Base-by-base conservation (phyloP, 106 monocot species). In the Acorus calamus region DNA sequence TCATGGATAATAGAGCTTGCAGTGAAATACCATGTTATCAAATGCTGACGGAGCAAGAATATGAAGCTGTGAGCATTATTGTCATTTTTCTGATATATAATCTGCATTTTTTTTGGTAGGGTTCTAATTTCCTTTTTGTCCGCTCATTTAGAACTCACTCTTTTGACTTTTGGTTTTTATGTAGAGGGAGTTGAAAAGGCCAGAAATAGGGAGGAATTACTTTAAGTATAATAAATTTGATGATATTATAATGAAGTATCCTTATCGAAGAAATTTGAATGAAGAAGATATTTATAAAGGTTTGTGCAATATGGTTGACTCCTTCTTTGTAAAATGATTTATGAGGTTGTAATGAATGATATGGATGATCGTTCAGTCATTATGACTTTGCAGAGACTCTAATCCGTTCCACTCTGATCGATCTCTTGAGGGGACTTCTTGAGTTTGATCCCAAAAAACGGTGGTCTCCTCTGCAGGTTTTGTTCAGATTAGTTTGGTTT, bases 381-480 rank as follows among this genome's bases (percentile, higher is more conserved):
- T 8, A 50, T 63, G 49, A 28, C 43, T 42, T 63, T 57, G 52
- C 88, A 92, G 92, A 88, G 76, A 80, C 48, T 12, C 28, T 66
- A 52, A 74, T 52, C 11, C 85, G 98, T 49, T 83, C 80, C 60
- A 85, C 92, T 11, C 63, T 98, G 71, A 67, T 92, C 72, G 98
- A 98, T 79, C 92, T 98, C 65, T 69, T 98, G 63, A 89, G 75
- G 67, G 98, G 98, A 41, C 85, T 98, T 63, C 63, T 98, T 66
- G 85, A 92, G 71, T 83, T 98, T 76, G 92, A 98, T 83, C 98
- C 98, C 52, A 67, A 59, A 69, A 98, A 92, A 73, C 68, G 98
- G 49, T 98, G 98, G 98, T 85, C 92, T 9, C 98, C 98, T 54
- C 60, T 88, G 78, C 98, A 98, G 92, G 96, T 96, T 28, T 1